A percentile compares a stretch with the other conserved stretches of the same genome.
Conservation (phyloP, 2,329 filamentous ascomycete species). For the Neofusicoccum parvum region DNA sequence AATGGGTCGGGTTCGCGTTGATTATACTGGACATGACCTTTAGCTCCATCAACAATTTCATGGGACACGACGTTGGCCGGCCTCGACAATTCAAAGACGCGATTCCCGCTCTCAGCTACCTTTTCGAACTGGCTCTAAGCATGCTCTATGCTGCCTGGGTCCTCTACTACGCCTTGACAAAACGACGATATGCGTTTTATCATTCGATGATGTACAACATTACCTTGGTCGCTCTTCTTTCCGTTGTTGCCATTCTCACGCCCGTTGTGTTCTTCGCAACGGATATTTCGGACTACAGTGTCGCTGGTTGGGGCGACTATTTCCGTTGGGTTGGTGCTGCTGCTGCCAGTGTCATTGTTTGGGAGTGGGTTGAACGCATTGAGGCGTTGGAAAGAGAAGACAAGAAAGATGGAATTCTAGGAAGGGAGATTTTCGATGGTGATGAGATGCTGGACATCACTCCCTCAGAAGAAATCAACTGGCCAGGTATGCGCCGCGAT, state of each 20-base stretch:
- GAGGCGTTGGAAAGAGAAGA: conserved; percentile 90
- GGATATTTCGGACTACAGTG: conserved; percentile 81
- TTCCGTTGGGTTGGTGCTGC: conserved; percentile 95
- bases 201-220: conserved; percentile 91
- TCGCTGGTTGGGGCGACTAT: conserved; percentile 93
- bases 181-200: conserved; percentile 87
- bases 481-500: conserved; percentile 47
- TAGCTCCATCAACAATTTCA: conserved; percentile 86
- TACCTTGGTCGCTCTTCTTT: conserved; percentile 75
- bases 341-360: conserved; percentile 92
- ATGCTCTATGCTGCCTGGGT: conserved; percentile 92
- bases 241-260: conserved; percentile 78
- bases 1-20: conserved; percentile 94
- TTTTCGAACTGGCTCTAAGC: conserved; percentile 85
- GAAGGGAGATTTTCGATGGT: conserved; percentile 88
- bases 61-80: conserved; percentile 59
- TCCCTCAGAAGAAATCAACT: conserved; percentile 59
- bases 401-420: conserved; percentile 89
- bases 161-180: conserved; percentile 89
- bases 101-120: conserved; percentile 85
- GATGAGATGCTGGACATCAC: conserved; percentile 84
- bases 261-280: conserved; percentile 92
- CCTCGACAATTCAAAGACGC: conserved; percentile 83
- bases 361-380: conserved; percentile 97
- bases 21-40: conserved; percentile 91